phyloP scores from a whole-genome alignment of 306 rosid species.

The Vigna radiata region DNA sequence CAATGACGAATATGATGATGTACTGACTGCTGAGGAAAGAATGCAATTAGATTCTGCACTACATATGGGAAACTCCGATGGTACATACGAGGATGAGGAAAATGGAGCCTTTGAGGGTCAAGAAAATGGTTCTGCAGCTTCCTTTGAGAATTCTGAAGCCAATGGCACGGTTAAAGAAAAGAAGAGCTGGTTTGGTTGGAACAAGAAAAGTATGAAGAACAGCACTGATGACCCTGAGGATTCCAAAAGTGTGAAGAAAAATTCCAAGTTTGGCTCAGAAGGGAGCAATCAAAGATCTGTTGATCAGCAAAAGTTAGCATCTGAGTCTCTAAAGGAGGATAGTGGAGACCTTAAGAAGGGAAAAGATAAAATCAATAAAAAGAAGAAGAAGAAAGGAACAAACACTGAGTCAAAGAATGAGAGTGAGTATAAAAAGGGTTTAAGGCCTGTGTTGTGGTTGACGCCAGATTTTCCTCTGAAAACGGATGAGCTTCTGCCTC shows the following conservation, averaged over 20 bases:
- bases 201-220: slow-evolving; percentile 74
- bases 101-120: slow-evolving; percentile 62
- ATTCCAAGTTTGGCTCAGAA: slow-evolving; percentile 76
- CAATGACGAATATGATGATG: slow-evolving; percentile 89
- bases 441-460: slow-evolving; percentile 98
- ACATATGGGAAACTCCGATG: slow-evolving; percentile 80
- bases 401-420: slow-evolving; percentile 76
- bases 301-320: slow-evolving; percentile 73
- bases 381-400: slow-evolving; percentile 87
- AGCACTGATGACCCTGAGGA: slow-evolving; percentile 76
- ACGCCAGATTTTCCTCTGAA: slow-evolving; percentile 95
- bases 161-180: slow-evolving; percentile 83
- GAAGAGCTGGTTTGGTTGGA: slow-evolving; percentile 99
- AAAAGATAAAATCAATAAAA: slow-evolving; percentile 79
- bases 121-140: slow-evolving; percentile 70
- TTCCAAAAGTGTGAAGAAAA: slow-evolving; percentile 72
- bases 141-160: slow-evolving; percentile 70
- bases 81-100: slow-evolving; percentile 77
- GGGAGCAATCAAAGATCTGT: slow-evolving; percentile 69
- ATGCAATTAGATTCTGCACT: slow-evolving; percentile 95
- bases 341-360: slow-evolving; percentile 74
- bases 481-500: slow-evolving; percentile 97
- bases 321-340: slow-evolving; percentile 75
- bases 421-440: slow-evolving; percentile 96
- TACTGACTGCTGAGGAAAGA: slow-evolving; percentile 94